Conservation (phyloP, 176 grass and related monocot species). For the Juncus inflexus region DNA sequence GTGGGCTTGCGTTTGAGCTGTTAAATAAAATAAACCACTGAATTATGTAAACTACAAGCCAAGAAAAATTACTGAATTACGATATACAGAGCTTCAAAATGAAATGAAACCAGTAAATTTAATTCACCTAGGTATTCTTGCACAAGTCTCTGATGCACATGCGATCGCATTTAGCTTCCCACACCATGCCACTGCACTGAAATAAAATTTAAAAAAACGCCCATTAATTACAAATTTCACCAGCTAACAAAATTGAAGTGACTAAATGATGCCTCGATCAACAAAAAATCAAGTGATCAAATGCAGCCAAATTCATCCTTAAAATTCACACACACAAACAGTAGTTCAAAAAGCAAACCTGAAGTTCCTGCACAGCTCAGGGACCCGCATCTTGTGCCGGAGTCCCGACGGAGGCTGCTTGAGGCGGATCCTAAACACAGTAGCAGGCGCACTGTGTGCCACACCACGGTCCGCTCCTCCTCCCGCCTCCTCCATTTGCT, state of each 20-base stretch:
- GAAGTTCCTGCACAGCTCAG: slow-evolving; percentile 94
- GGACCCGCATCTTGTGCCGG: slow-evolving; percentile 90
- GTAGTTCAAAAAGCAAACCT: slow-evolving; percentile 34
- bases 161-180: slow-evolving; percentile 87
- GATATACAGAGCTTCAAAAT: neutral
- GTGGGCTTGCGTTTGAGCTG: slow-evolving; percentile 86
- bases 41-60: neutral
- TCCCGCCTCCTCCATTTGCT: slow-evolving; percentile 35
- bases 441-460: slow-evolving; percentile 46
- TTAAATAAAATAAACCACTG: slow-evolving; percentile 30
- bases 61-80: neutral
- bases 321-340: neutral
- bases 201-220: slow-evolving; percentile 12
- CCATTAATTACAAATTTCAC: neutral
- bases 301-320: neutral
- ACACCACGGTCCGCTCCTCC: slow-evolving; percentile 24
- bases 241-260: neutral
- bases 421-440: slow-evolving; percentile 85
- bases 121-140: slow-evolving; percentile 72
- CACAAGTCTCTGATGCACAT: slow-evolving; percentile 87
- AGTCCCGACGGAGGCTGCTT: slow-evolving; percentile 75
- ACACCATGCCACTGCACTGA: slow-evolving; percentile 83
- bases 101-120: neutral
- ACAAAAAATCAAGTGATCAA: neutral
- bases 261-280: slow-evolving; percentile 9